Evolutionary conservation across 345 rosid species (phyloP).

Genomic region (Boechera retrofracta): DNA sequence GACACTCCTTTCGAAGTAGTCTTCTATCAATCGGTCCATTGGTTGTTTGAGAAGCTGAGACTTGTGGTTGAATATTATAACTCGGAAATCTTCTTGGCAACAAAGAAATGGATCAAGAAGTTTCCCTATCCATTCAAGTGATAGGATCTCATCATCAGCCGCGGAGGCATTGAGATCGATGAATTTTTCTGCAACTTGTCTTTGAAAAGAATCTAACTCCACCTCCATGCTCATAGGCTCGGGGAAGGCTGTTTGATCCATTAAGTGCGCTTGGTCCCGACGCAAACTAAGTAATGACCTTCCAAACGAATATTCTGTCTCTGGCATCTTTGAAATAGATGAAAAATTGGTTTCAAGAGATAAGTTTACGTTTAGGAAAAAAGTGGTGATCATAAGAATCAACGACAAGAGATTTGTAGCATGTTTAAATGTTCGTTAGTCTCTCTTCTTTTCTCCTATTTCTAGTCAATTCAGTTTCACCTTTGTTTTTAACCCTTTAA

Average conservation of each 20-base stretch:
- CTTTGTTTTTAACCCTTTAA: conserved; percentile 4
- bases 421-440: not conserved
- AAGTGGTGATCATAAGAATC: not conserved
- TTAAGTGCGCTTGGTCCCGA: conserved; percentile 51
- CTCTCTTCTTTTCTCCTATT: conserved; percentile 2
- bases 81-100: conserved; percentile 67
- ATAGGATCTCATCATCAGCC: conserved; percentile 50
- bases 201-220: conserved; percentile 68
- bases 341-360: not conserved
- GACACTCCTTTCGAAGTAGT: conserved; percentile 66
- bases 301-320: conserved; percentile 54
- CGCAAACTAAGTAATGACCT: conserved; percentile 56
- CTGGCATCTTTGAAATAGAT: conserved; percentile 51
- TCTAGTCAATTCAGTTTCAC: conserved; percentile 17
- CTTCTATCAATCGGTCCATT: conserved; percentile 59
- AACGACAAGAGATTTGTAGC: not conserved
- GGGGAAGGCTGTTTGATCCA: conserved; percentile 37
- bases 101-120: conserved; percentile 58
- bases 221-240: conserved; percentile 44
- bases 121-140: conserved; percentile 61
- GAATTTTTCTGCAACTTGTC: conserved; percentile 59
- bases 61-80: conserved; percentile 49
- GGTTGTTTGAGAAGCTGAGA: conserved; percentile 46
- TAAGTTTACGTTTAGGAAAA: not conserved
- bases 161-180: conserved; percentile 48